Evolutionary conservation across 805 yeast genomes (phyloP), one percentile per base, ranked within the genome.

Genomic region (Sugiyamaella boreocaroliniensis): DNA sequence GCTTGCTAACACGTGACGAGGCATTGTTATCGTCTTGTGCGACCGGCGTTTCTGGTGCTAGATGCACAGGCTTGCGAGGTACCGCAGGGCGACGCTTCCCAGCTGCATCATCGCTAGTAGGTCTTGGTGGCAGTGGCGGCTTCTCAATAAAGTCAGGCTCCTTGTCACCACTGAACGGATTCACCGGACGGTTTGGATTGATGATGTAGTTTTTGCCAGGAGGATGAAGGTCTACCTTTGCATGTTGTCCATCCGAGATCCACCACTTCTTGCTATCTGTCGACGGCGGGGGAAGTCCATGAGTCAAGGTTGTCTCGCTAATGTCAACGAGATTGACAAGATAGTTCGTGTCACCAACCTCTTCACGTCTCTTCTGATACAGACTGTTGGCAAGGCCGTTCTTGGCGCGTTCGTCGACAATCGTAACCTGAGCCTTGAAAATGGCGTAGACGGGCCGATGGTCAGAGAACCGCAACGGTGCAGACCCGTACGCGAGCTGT

Each of bases 361-460:
- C 69, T 19, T 62, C 64, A 48, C 83, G 80, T 56, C 80, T 81
- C 47, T 73, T 77, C 40, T 78, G 76, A 61, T 86, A 85, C 40
- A 92, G 68, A 49, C 81, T 76, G 43, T 76, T 73, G 15, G 81
- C 72, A 52, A 90, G 68, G 43, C 71, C 69, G 48, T 76, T 73
- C 65, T 81, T 86, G 40, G 75, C 69, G 10, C 68, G 74, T 55
- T 85, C 85, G 65, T 93, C 85, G 32, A 90, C 75, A 51, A 86
- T 78, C 51, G 80, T 77, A 16, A 88, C 90, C 16, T 70, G 73
- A 12, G 86, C 80, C 34, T 74, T 71, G 63, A 85, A 89, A 0
- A 89, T 81, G 3, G 92, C 89, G 67, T 77, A 93, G 2, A 93
- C 96, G 0, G 99, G 99, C 55, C 88, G 83, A 66, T 93, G 99